Percentiles rank a stretch among this genome's conserved stretches.
Conservation (phyloP, 441 rosid genomes). For the Biscutella laevigata region DNA sequence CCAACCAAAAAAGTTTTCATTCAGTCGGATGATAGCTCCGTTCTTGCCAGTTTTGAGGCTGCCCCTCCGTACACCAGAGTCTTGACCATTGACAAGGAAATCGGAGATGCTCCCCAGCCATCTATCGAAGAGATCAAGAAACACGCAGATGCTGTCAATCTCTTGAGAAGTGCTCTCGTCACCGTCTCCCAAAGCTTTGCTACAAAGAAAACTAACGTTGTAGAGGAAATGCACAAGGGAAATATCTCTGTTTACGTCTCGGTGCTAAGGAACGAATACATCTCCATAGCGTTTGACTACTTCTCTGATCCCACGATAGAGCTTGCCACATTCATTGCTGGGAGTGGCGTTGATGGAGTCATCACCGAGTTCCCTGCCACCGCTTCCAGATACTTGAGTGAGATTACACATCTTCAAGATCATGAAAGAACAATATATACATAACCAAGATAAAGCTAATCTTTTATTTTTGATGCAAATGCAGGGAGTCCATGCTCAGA, state of each 20-base stretch:
- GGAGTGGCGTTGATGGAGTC: slow-evolving; percentile 51
- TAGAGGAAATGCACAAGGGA: slow-evolving; percentile 27
- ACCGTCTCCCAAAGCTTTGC: slow-evolving; percentile 31
- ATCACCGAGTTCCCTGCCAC: slow-evolving; percentile 34
- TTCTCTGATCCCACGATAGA: slow-evolving; percentile 60
- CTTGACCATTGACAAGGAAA: slow-evolving; percentile 34
- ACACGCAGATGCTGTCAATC: slow-evolving; percentile 48
- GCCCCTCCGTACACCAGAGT: slow-evolving; percentile 47
- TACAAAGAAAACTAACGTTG: slow-evolving; percentile 29
- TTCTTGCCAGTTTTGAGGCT: slow-evolving; percentile 45
- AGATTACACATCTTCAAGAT: slow-evolving; percentile 23
- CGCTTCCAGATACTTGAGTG: slow-evolving; percentile 25
- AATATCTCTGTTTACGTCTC: slow-evolving; percentile 37
- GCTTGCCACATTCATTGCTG: slow-evolving; percentile 54
- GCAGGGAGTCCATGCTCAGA: slow-evolving; percentile 50
- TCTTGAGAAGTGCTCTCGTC: slow-evolving; percentile 39
- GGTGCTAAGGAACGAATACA: slow-evolving; percentile 53
- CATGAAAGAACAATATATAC: not conserved
- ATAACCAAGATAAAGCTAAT: not conserved
- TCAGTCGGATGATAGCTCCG: slow-evolving; percentile 71
- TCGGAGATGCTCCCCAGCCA: slow-evolving; percentile 48
- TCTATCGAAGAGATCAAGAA: slow-evolving; percentile 57
- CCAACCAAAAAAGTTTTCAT: slow-evolving; percentile 57
- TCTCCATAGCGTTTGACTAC: slow-evolving; percentile 56
- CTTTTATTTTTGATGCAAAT: not conserved